Base-by-base conservation (phyloP, 495 filamentous ascomycete genomes). In the Neurospora sp. region DNA sequence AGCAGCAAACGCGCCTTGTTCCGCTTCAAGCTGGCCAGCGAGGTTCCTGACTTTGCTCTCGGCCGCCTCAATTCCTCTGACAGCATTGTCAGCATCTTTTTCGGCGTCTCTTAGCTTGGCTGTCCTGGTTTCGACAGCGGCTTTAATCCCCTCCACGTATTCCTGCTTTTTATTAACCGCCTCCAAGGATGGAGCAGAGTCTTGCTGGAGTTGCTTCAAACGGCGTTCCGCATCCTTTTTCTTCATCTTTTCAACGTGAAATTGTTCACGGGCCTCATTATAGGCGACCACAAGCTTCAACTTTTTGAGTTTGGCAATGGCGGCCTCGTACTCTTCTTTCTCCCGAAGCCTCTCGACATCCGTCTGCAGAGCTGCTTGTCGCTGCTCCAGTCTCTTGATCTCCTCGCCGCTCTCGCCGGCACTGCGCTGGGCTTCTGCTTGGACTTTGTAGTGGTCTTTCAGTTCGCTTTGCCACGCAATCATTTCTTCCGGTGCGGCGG, bases 331-430 rank as follows among this genome's bases (percentile, higher is more conserved):
- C 20, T 86, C 82, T 54, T 90, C 86, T 71, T 94, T 86, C 77
- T 98, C 92, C 37, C 89, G 86, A 76, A 97, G 86, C 75, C 93
- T 89, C 74, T 96, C 90, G 6, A 98, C 94, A 77, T 97, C 94
- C 8, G 90, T 91, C 76, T 92, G 88, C 44, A 94, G 88, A 74
- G 88, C 87, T 73, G 92, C 89, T 80, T 98, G 96, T 9, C 93
- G 89, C 8, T 84, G 83, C 77, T 96, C 88, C 66, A 93, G 83
- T 54, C 88, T 90, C 70, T 84, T 82, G 2, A 98, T 82, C 10
- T 86, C 80, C 39, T 92, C 90, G 70, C 86, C 83, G 74, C 92
- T 88, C 16, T 79, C 82, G 35, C 88, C 85, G 59, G 91, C 86
- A 72, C 88, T 84, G 6, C 81, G 75, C 76, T 92, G 88, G 9